These are phyloP conservation scores for Myriosclerotinia curreyana DNA, from an alignment of 2,329 filamentous ascomycete species.

Conservation along the genomic window DNA sequence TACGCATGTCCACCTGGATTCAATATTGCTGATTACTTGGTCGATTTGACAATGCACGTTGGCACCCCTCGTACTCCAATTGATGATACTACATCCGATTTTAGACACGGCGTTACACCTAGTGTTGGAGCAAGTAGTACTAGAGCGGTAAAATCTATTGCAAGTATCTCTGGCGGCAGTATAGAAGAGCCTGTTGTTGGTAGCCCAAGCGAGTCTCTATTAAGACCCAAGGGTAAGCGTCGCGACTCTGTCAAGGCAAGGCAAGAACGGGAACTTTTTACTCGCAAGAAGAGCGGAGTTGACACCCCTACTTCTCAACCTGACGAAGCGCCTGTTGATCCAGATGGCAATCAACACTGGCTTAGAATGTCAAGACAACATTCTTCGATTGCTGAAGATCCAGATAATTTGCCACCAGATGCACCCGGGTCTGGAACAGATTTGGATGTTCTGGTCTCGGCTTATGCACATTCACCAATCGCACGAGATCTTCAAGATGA, in stretches of 20 bases:
- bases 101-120: slow-evolving; percentile 61
- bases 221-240: slow-evolving; percentile 66
- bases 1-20: slow-evolving; percentile 94
- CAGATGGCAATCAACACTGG: slow-evolving; percentile 54
- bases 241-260: slow-evolving; percentile 78
- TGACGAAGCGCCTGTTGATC: slow-evolving; percentile 49
- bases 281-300: slow-evolving; percentile 66
- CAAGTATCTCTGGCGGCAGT: slow-evolving; percentile 75
- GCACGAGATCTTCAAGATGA: slow-evolving; percentile 72
- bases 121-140: slow-evolving; percentile 82
- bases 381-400: slow-evolving; percentile 65
- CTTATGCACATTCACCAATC: slow-evolving; percentile 76
- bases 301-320: slow-evolving; percentile 64
- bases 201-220: slow-evolving; percentile 57
- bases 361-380: slow-evolving; percentile 55
- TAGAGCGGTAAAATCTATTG: slow-evolving; percentile 83
- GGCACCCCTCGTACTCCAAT: slow-evolving; percentile 54
- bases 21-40: slow-evolving; percentile 97
- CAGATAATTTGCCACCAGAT: slow-evolving; percentile 57
- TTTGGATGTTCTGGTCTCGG: slow-evolving; percentile 74
- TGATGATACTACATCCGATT: slow-evolving; percentile 55
- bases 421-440: slow-evolving; percentile 65
- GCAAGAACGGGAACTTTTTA: slow-evolving; percentile 89
- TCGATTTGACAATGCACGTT: slow-evolving; percentile 97
- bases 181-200: slow-evolving; percentile 59